A percentile compares a stretch with the other conserved stretches of the same genome.
Evolutionary conservation across 2,329 filamentous ascomycete genomes (phyloP).

Genomic region (Bipolaris bicolor): DNA sequence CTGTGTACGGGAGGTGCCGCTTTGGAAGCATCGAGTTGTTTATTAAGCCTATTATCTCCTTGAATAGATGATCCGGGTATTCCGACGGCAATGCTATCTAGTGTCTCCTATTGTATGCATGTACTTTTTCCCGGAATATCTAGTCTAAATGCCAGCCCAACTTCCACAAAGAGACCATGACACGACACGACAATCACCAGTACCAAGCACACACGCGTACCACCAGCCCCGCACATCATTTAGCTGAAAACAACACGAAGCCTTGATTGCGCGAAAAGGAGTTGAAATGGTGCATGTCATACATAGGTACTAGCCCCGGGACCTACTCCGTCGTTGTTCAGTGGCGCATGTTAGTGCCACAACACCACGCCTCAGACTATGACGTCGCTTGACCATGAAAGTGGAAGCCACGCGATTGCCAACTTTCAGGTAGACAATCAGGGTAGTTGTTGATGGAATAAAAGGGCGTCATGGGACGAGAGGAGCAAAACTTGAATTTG

Average conservation of each 20-base stretch:
- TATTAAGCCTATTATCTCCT: not conserved
- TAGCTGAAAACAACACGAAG: not conserved
- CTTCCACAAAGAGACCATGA: not conserved
- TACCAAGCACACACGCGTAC: not conserved
- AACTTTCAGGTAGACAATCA: slow-evolving; percentile 9
- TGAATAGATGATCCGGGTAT: too few relatives aligned
- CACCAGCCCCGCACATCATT: not conserved
- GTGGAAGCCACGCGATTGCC: slow-evolving; percentile 5
- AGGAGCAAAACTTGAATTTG: not conserved
- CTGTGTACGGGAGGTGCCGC: slow-evolving; percentile 8
- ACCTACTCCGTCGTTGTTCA: slow-evolving; percentile 4
- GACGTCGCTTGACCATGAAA: slow-evolving; percentile 6
- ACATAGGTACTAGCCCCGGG: not conserved
- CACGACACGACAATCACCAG: too few relatives aligned
- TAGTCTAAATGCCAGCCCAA: not conserved
- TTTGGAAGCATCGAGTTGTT: slow-evolving; percentile 8
- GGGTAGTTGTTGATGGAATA: not conserved
- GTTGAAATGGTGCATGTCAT: not conserved
- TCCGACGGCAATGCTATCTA: not conserved
- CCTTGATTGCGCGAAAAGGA: not conserved
- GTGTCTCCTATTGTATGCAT: too few relatives aligned
- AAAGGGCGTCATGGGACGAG: not conserved
- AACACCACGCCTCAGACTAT: slow-evolving; percentile 7
- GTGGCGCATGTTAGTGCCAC: slow-evolving; percentile 4
- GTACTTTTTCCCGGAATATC: not conserved